Conservation (phyloP, 2,329 filamentous ascomycete species). For the Dothistroma septosporum region DNA sequence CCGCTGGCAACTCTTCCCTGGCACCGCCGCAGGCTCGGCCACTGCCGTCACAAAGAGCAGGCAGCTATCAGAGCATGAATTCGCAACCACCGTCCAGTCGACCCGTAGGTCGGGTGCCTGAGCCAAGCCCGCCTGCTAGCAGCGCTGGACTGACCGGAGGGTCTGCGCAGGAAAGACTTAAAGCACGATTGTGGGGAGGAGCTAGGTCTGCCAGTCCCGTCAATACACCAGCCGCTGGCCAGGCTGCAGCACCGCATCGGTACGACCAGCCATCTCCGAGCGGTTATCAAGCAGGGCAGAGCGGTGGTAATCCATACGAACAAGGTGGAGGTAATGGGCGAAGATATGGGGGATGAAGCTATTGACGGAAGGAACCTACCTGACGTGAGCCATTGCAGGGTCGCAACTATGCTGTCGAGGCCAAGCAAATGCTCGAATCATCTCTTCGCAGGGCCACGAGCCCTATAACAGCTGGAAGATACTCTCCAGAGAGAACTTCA, state of each 20-base stretch:
- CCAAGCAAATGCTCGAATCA: too few relatives aligned
- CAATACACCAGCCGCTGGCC: conserved; percentile 5
- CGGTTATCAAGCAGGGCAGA: conserved; percentile 3
- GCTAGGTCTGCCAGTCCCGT: conserved; percentile 17
- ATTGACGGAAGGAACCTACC: background rate
- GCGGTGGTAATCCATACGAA: conserved; percentile 21
- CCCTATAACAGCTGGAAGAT: background rate
- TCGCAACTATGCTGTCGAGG: background rate
- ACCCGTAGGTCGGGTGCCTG: conserved; percentile 31
- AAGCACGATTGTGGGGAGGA: conserved; percentile 65
- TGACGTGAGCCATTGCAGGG: background rate
- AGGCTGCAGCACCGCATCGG: conserved; percentile 14
- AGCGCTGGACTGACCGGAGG: conserved; percentile 40
- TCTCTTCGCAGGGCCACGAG: too few relatives aligned
- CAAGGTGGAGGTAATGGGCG: conserved; percentile 13
- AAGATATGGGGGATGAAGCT: conserved; percentile 16
- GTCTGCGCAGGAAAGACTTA: conserved; percentile 75
- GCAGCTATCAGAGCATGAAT: conserved; percentile 63
- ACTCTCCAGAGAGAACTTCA: background rate
- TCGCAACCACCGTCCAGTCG: conserved; percentile 32
- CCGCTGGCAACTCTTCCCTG: conserved; percentile 29
- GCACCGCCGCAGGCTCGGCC: conserved; percentile 47
- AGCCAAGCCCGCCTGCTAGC: conserved; percentile 35
- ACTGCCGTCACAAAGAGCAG: conserved; percentile 67
- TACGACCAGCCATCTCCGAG: conserved; percentile 14